A percentile compares a stretch with the other conserved stretches of the same genome.
Evolutionary conservation across 1,284 basidiomycete species (phyloP).

Genomic region (Inonotus hispidus): DNA sequence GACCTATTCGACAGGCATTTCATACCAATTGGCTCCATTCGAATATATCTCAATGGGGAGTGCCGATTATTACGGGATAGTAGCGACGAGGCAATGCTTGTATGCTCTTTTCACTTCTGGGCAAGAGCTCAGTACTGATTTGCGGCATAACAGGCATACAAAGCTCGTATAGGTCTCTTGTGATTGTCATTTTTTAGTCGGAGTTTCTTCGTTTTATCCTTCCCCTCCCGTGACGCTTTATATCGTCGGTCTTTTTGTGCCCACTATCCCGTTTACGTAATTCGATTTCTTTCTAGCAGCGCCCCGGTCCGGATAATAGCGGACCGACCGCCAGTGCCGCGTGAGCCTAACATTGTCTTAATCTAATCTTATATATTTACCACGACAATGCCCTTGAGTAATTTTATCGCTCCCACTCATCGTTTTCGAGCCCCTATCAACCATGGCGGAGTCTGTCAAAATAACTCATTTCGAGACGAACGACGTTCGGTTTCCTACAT

Average conservation of each 20-base stretch:
- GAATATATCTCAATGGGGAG: background rate
- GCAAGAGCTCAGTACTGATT: background rate
- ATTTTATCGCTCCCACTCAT: background rate
- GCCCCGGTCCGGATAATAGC: too few relatives aligned
- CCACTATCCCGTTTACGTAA: too few relatives aligned
- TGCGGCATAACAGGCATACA: background rate
- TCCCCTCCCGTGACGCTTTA: too few relatives aligned
- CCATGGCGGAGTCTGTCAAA: conserved; percentile 26
- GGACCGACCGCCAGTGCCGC: background rate
- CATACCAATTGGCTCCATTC: background rate
- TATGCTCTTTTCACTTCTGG: background rate
- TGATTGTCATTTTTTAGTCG: too few relatives aligned
- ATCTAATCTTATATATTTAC: background rate
- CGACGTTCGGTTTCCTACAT: conserved; percentile 81
- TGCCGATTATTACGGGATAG: background rate
- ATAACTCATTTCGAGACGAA: conserved; percentile 51
- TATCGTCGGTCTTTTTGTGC: too few relatives aligned
- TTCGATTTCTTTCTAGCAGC: too few relatives aligned
- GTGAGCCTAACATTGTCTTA: background rate
- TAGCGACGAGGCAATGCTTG: conserved; percentile 2
- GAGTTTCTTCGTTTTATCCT: too few relatives aligned
- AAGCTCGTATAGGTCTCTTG: background rate
- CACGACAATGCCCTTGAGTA: background rate
- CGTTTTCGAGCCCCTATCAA: background rate
- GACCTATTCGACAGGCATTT: background rate